phyloP scores from a whole-genome alignment of 768 basidiomycete genomes.

The Pulveroboletus ravenelii region DNA sequence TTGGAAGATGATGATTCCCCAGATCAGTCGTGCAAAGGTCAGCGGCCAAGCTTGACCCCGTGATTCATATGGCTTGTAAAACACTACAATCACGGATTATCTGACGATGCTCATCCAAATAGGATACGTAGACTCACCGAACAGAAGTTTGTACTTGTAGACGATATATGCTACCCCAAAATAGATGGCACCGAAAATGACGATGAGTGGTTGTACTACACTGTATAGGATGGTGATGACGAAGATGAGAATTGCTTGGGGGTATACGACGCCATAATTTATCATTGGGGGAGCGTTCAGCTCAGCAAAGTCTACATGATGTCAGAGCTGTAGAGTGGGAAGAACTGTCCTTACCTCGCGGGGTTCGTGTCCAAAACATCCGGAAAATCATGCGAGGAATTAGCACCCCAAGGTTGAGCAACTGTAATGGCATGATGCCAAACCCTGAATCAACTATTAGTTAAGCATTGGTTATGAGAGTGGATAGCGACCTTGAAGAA shows the following conservation, averaged over 20 bases:
- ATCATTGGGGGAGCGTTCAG: conserved; percentile 97
- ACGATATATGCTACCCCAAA: conserved; percentile 95
- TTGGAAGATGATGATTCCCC: conserved; percentile 90
- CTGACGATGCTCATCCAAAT: background rate
- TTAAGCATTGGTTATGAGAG: background rate
- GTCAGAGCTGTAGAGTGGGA: background rate
- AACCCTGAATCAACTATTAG: conserved; percentile 46
- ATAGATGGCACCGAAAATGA: conserved; percentile 93
- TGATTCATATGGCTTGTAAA: conserved; percentile 98
- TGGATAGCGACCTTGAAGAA: conserved; percentile 60
- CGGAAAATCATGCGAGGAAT: conserved; percentile 74
- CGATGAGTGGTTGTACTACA: conserved; percentile 91
- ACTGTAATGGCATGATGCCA: conserved; percentile 92
- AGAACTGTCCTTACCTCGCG: conserved; percentile 57
- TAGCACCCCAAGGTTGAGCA: conserved; percentile 87
- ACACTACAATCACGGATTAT: conserved; percentile 50
- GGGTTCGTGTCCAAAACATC: conserved; percentile 80
- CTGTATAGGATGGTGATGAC: conserved; percentile 94
- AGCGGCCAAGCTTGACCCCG: conserved; percentile 98
- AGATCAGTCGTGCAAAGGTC: conserved; percentile 86
- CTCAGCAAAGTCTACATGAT: conserved; percentile 81
- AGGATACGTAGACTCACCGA: conserved; percentile 52
- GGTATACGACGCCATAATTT: conserved; percentile 96
- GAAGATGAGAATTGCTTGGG: conserved; percentile 94
- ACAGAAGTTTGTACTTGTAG: conserved; percentile 96